A percentile compares a stretch with the other conserved stretches of the same genome.
phyloP scores from a whole-genome alignment of 768 basidiomycete genomes.

The Xerocomus spinulosus region DNA sequence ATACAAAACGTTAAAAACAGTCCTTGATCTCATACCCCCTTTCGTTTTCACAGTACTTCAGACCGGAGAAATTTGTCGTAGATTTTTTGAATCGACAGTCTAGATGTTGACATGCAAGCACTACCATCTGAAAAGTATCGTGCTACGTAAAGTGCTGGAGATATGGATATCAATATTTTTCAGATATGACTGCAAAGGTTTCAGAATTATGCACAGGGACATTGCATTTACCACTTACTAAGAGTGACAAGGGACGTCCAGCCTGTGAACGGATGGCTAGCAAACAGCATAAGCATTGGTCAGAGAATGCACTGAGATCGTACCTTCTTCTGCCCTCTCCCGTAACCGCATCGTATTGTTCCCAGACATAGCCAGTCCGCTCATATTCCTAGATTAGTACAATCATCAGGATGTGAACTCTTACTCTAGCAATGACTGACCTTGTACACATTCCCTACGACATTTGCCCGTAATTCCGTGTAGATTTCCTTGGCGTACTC shows the following conservation, averaged over 20 bases:
- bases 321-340: conserved; percentile 86
- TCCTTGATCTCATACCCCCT: no score
- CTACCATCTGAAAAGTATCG: neutral
- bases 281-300: conserved; percentile 5
- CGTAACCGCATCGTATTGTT: conserved; percentile 84
- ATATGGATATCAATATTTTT: conserved; percentile 48
- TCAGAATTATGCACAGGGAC: conserved; percentile 3
- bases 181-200: conserved; percentile 50
- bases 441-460: conserved; percentile 80
- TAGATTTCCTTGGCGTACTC: conserved; percentile 75
- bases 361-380: conserved; percentile 94
- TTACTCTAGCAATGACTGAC: conserved; percentile 28
- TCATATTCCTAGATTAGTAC: conserved; percentile 71
- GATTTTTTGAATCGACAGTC: no score
- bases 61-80: no score
- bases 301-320: conserved; percentile 14
- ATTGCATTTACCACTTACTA: conserved; percentile 51
- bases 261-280: conserved; percentile 92
- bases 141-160: neutral
- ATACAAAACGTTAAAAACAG: neutral
- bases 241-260: conserved; percentile 90
- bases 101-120: neutral
- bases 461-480: conserved; percentile 68
- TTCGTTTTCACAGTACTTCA: no score
- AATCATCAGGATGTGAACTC: conserved; percentile 5